Percentiles rank a stretch among this genome's conserved stretches.
Evolutionary conservation across 2,329 filamentous ascomycete genomes (phyloP).

Genomic region (Lachnellula hyalina): DNA sequence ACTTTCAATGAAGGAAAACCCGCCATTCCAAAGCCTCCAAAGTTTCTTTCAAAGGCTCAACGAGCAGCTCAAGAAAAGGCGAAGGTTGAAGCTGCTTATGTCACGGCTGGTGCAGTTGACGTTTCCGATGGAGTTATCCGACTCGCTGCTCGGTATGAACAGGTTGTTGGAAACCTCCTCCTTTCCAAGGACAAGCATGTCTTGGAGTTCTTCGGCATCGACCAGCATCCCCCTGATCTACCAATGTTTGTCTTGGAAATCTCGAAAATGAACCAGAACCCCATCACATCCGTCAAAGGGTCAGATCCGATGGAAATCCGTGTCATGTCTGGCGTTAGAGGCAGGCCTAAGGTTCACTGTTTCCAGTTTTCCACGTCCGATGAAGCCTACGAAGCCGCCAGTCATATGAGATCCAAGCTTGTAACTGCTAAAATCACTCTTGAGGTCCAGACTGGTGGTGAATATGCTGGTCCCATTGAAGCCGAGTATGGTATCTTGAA

Average conservation of each 20-base stretch:
- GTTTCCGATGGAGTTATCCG: slow-evolving; percentile 13
- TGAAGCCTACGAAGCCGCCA: slow-evolving; percentile 15
- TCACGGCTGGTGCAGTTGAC: slow-evolving; percentile 10
- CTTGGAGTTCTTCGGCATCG: slow-evolving; percentile 19
- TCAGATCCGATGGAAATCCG: slow-evolving; percentile 30
- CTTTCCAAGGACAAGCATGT: slow-evolving; percentile 20
- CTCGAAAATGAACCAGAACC: slow-evolving; percentile 18
- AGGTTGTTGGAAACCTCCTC: slow-evolving; percentile 24
- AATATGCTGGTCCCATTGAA: slow-evolving; percentile 10
- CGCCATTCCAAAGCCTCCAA: neutral
- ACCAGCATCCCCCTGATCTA: slow-evolving; percentile 7
- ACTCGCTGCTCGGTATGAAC: slow-evolving; percentile 20
- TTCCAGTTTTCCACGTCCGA: slow-evolving; percentile 21
- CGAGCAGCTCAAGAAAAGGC: neutral
- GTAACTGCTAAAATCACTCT: slow-evolving; percentile 19
- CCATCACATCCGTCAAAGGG: slow-evolving; percentile 23
- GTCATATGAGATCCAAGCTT: slow-evolving; percentile 26
- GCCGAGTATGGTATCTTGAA: slow-evolving; percentile 17
- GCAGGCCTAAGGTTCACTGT: slow-evolving; percentile 13
- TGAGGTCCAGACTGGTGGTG: slow-evolving; percentile 10
- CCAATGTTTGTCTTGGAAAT: slow-evolving; percentile 18
- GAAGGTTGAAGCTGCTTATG: slow-evolving; percentile 3
- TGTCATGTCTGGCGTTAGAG: slow-evolving; percentile 14
- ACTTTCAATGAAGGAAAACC: no score
- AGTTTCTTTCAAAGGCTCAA: neutral